Percentiles rank a stretch among this genome's conserved stretches.
These are phyloP conservation scores for Torulaspora indica DNA, from an alignment of 805 yeast species.

Conservation along the genomic window DNA sequence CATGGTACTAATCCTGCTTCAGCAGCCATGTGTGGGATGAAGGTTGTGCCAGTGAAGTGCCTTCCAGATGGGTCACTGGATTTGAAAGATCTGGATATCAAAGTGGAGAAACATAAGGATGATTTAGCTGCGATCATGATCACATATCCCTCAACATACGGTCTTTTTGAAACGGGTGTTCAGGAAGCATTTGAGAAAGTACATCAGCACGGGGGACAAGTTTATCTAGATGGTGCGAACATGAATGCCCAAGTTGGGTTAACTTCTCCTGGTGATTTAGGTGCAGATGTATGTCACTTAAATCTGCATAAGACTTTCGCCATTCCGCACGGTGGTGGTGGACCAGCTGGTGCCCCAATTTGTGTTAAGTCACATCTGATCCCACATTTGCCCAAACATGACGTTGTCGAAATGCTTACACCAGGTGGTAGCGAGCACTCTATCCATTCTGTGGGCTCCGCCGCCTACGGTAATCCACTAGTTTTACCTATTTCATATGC, in stretches of 20 bases:
- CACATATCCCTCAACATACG: slow-evolving; percentile 96
- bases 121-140: slow-evolving; percentile 89
- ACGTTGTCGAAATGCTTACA: slow-evolving; percentile 48
- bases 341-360: slow-evolving; percentile 98
- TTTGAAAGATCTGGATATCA: slow-evolving; percentile 62
- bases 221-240: slow-evolving; percentile 96
- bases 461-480: slow-evolving; percentile 94
- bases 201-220: slow-evolving; percentile 88
- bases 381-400: slow-evolving; percentile 79
- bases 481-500: slow-evolving; percentile 92
- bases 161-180: slow-evolving; percentile 90
- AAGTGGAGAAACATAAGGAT: slow-evolving; percentile 64
- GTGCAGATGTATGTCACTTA: slow-evolving; percentile 97
- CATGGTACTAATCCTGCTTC: slow-evolving; percentile 99
- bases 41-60: slow-evolving; percentile 91
- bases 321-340: slow-evolving; percentile 99
- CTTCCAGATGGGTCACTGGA: slow-evolving; percentile 81
- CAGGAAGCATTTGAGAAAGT: slow-evolving; percentile 79
- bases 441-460: slow-evolving; percentile 80
- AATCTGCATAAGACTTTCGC: slow-evolving; percentile 97
- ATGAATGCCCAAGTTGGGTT: slow-evolving; percentile 99
- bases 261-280: slow-evolving; percentile 95
- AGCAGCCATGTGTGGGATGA: slow-evolving; percentile 94
- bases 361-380: slow-evolving; percentile 80
- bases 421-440: slow-evolving; percentile 41